Conservation (phyloP, 2,329 filamentous ascomycete genomes). For the Pestalotiopsis sp. region DNA sequence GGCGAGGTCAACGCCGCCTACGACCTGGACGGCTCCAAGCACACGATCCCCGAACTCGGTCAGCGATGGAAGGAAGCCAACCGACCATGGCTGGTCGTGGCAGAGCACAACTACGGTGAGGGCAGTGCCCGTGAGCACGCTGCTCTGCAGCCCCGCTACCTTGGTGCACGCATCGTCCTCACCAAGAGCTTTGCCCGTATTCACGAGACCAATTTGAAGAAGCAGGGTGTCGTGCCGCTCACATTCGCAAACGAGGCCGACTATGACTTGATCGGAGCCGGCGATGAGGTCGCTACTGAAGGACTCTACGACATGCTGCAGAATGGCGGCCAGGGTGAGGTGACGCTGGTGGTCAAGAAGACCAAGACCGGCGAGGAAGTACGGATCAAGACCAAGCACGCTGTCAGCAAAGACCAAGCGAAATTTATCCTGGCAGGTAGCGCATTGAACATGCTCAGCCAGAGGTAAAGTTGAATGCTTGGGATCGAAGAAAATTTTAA, state of each 20-base stretch:
- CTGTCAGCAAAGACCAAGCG: constrained; percentile 86
- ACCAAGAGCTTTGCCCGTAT: constrained; percentile 89
- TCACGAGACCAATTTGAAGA: constrained; percentile 95
- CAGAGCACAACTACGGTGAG: constrained; percentile 97
- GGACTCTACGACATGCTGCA: constrained; percentile 82
- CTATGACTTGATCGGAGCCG: constrained; percentile 81
- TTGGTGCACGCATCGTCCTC: constrained; percentile 82
- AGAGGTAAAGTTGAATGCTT: constrained; percentile 35
- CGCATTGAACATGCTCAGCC: constrained; percentile 86
- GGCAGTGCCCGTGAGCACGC: constrained; percentile 89
- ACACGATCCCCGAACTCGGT: constrained; percentile 86
- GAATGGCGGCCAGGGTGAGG: constrained; percentile 76
- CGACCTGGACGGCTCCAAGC: constrained; percentile 74
- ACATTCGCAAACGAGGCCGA: constrained; percentile 88
- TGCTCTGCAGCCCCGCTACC: constrained; percentile 86
- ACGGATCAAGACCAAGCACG: constrained; percentile 79
- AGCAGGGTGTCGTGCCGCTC: constrained; percentile 93
- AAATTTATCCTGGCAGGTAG: constrained; percentile 92
- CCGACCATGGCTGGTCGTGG: constrained; percentile 88
- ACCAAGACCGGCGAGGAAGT: constrained; percentile 64
- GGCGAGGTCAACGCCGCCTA: constrained; percentile 92
- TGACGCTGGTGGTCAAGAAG: constrained; percentile 69
- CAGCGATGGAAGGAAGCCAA: constrained; percentile 77
- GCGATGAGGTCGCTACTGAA: constrained; percentile 80
- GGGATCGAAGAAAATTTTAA: not conserved